phyloP scores from a whole-genome alignment of 2,329 filamentous ascomycete species.

The Chaetomiaceae sp. region DNA sequence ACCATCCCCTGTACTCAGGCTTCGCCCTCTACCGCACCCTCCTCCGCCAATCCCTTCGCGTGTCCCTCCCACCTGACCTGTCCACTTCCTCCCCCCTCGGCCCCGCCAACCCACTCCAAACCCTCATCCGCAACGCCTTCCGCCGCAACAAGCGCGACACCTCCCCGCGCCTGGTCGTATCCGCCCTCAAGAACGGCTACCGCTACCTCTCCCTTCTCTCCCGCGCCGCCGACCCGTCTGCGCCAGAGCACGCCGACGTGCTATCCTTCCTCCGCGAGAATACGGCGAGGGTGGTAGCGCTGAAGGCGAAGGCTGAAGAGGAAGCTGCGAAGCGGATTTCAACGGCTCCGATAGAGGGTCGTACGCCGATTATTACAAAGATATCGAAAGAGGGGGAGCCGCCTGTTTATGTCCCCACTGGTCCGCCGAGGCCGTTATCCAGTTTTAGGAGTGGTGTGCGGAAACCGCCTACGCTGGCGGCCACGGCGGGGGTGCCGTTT shows the following conservation, averaged over 20 bases:
- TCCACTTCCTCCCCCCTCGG: constrained; percentile 24
- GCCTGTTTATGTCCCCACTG: constrained; percentile 45
- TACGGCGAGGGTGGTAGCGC: constrained; percentile 21
- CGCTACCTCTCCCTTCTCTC: constrained; percentile 42
- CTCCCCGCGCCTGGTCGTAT: constrained; percentile 56
- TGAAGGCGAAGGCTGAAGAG: neutral
- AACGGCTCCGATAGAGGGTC: constrained; percentile 22
- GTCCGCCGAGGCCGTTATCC: constrained; percentile 45
- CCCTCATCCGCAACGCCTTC: constrained; percentile 60
- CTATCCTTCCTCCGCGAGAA: constrained; percentile 37
- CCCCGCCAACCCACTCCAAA: constrained; percentile 45
- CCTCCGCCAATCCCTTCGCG: constrained; percentile 50
- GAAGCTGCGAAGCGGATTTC: neutral
- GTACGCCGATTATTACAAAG: constrained; percentile 32
- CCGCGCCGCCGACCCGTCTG: constrained; percentile 36
- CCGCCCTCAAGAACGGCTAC: constrained; percentile 64
- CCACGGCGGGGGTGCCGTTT: constrained; percentile 56
- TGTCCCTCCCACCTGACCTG: constrained; percentile 50
- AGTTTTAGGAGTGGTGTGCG: constrained; percentile 47
- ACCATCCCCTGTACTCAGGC: constrained; percentile 38
- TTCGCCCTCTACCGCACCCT: constrained; percentile 71
- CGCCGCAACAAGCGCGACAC: constrained; percentile 53
- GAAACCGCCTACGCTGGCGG: constrained; percentile 53
- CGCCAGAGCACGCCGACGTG: constrained; percentile 40
- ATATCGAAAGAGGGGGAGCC: constrained; percentile 28